Percentiles rank a stretch among this genome's conserved stretches.
These are phyloP conservation scores for Penicillium odoratum DNA, from an alignment of 495 filamentous ascomycete species.

Conservation along the genomic window DNA sequence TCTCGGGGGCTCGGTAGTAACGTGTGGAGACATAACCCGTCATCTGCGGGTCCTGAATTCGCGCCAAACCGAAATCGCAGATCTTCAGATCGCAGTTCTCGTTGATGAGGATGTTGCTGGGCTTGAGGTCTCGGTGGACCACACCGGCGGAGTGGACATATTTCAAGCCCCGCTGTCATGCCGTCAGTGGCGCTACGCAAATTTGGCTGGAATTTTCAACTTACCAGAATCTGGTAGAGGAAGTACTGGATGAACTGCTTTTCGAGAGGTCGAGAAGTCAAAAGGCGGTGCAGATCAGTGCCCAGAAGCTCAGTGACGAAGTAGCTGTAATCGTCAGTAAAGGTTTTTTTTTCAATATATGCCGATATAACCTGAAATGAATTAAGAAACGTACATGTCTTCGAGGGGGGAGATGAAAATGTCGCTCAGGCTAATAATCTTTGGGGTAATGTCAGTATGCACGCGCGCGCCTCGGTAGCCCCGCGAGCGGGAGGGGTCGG, in stretches of 20 bases:
- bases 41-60: conserved; percentile 99
- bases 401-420: conserved; percentile 99
- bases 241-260: conserved; percentile 99
- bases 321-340: conserved; percentile 60
- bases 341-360: not conserved
- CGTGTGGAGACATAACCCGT: conserved; percentile 98
- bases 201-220: conserved; percentile 75
- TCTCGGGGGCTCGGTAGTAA: conserved; percentile 98
- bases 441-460: conserved; percentile 24
- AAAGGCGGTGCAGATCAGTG: conserved; percentile 91
- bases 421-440: conserved; percentile 98
- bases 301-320: conserved; percentile 97
- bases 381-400: conserved; percentile 74
- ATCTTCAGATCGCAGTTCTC: conserved; percentile 99
- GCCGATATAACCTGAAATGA: not conserved
- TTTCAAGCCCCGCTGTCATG: conserved; percentile 83
- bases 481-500: conserved; percentile 4
- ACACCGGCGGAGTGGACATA: conserved; percentile 99
- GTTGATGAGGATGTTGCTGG: conserved; percentile 98
- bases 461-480: not conserved
- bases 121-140: conserved; percentile 95
- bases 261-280: conserved; percentile 93
- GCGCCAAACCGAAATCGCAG: conserved; percentile 95
- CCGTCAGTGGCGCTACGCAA: conserved; percentile 58
- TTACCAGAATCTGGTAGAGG: conserved; percentile 94